Base-by-base conservation (phyloP, 1,284 basidiomycete species). In the Papiliotrema flavescens region DNA sequence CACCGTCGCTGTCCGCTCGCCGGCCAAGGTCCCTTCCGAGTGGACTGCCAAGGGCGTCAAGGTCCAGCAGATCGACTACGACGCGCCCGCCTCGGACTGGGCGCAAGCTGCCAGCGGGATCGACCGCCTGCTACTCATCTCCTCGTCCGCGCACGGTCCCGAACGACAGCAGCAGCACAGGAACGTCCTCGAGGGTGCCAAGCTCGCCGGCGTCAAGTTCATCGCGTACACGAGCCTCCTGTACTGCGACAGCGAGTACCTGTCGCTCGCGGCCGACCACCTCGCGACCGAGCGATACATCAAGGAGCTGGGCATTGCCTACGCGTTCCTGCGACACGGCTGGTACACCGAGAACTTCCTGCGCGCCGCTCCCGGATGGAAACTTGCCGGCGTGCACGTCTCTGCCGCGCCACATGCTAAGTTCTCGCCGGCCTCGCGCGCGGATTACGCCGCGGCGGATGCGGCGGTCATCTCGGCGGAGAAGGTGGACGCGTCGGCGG, bases 171-270 rank as follows among this genome's bases (percentile, higher is more conserved):
- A 44, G 19, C 42, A 44, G 42, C 42, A 44, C 42, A 22, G 42
- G 22, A 22, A 44, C 22, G 22, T 44, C 42, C 42, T 44, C 14
- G 42, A 44, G 19, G 42, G 42, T 4, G 42, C 42, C 15, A 44
- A 44, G 42, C 42, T 23, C 22, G 42, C 42, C 42, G 42, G 42
- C 4, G 42, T 44, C 19, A 11, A 44, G 19, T 44, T 44, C 11
- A 22, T 44, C 42, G 42, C 42, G 22, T 44, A 44, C 42, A 44
- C 42, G 42, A 44, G 42, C 26, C 15, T 44, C 15, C 42, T 44
- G 14, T 44, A 44, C 42, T 44, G 42, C 42, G 42, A 44, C 42
- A 44, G 26, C 22, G 42, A 44, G 42, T 44, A 44, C 42, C 42
- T 44, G 15, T 44, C 42, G 15, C 42, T 44, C 19, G 42, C 42